phyloP scores from a whole-genome alignment of 1,284 basidiomycete species.

The Polyporus tsugae region DNA sequence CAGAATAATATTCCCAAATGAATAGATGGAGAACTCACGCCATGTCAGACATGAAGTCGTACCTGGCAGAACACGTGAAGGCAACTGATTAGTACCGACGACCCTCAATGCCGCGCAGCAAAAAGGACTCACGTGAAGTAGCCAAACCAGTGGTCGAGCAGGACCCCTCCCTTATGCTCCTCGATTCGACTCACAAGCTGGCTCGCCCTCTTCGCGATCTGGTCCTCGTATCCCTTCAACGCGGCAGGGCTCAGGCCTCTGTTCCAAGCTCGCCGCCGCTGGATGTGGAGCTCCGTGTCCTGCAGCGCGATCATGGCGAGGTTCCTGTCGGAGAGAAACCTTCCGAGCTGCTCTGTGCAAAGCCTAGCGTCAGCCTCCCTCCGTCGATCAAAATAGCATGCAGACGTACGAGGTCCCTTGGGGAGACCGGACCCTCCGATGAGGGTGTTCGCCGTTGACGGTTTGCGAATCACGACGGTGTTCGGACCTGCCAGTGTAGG shows the following conservation, averaged over 20 bases:
- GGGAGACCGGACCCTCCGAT: background rate
- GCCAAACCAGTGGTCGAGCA: background rate
- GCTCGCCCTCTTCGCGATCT: constrained; percentile 41
- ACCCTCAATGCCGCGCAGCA: too few relatives aligned
- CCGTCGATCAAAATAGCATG: background rate
- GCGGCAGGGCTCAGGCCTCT: constrained; percentile 48
- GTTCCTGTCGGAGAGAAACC: background rate
- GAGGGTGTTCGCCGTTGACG: background rate
- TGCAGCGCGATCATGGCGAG: constrained; percentile 1
- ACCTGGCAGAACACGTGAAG: background rate
- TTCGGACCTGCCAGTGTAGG: background rate
- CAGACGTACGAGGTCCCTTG: background rate
- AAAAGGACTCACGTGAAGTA: background rate
- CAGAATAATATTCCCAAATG: background rate
- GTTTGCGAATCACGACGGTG: background rate
- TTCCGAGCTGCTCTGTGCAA: background rate
- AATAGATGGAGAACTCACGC: background rate
- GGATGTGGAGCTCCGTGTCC: constrained; percentile 38
- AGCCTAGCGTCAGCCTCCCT: background rate
- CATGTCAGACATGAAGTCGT: constrained; percentile 5
- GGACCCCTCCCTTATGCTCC: background rate
- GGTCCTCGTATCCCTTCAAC: constrained; percentile 49
- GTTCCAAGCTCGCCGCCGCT: constrained; percentile 51
- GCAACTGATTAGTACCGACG: too few relatives aligned
- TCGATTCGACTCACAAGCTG: constrained; percentile 41